Percentiles rank a stretch among this genome's conserved stretches.
phyloP scores from a whole-genome alignment of 768 basidiomycete genomes.

The Xanthoconium purpureum region DNA sequence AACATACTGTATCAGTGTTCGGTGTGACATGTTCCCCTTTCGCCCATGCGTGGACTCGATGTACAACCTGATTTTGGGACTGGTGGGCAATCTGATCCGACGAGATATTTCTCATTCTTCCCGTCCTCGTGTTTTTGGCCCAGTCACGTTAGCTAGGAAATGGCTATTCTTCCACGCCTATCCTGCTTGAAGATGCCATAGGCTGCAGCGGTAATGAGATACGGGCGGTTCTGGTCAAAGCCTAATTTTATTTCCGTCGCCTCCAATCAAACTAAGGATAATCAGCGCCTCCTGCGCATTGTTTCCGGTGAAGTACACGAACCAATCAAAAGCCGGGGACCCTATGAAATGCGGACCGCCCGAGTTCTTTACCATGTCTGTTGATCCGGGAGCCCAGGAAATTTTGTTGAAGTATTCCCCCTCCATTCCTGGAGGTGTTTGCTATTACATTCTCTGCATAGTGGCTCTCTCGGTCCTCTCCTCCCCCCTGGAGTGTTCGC shows the following conservation, averaged over 20 bases:
- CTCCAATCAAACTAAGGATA: background rate
- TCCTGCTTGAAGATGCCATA: background rate
- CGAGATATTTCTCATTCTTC: too few species aligned
- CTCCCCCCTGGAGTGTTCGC: conserved; percentile 1
- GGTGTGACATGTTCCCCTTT: too few species aligned
- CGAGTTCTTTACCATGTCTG: too few species aligned
- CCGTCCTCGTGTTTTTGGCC: too few species aligned
- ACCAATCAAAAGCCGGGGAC: background rate
- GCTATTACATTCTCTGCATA: background rate
- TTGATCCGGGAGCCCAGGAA: too few species aligned
- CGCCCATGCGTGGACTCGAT: too few species aligned
- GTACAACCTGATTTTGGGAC: background rate
- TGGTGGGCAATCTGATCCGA: too few species aligned
- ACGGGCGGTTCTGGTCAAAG: background rate
- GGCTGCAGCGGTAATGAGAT: background rate
- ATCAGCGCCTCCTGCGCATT: too few species aligned
- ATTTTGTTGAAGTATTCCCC: too few species aligned
- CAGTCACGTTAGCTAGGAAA: too few species aligned
- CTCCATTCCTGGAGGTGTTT: background rate
- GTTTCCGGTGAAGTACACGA: background rate
- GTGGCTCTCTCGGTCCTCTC: background rate
- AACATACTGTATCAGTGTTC: too few species aligned
- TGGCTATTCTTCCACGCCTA: background rate
- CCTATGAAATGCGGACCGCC: too few species aligned
- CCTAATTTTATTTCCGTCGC: background rate